Conservation (phyloP, 495 filamentous ascomycete genomes). For the Penicillium silybi region DNA sequence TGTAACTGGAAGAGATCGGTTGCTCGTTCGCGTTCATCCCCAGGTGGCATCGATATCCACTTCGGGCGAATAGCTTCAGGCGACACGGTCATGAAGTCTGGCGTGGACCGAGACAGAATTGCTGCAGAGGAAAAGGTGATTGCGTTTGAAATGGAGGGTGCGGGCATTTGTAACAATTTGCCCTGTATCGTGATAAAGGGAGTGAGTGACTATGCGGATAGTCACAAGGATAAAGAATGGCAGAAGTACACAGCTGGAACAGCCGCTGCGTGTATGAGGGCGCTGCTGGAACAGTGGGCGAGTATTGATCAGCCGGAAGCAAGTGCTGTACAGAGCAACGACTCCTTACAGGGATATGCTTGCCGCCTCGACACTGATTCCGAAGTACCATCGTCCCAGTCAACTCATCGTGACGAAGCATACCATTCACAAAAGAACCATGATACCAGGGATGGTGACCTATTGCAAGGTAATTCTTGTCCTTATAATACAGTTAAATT, state of each 20-base stretch:
- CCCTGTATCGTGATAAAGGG: slow-evolving; percentile 36
- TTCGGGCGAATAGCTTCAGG: slow-evolving; percentile 19
- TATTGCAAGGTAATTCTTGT: too few relatives aligned
- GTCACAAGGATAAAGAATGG: slow-evolving; percentile 38
- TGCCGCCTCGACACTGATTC: too few relatives aligned
- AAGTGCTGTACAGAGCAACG: too few relatives aligned
- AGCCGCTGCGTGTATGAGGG: slow-evolving; percentile 15
- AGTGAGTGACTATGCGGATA: slow-evolving; percentile 37
- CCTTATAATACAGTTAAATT: too few relatives aligned
- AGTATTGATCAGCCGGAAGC: too few relatives aligned
- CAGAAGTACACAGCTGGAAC: slow-evolving; percentile 30
- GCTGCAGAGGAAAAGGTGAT: slow-evolving; percentile 15
- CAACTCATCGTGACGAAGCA: too few relatives aligned
- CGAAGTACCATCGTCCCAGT: too few relatives aligned
- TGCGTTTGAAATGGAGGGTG: slow-evolving; percentile 12
- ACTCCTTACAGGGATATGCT: too few relatives aligned
- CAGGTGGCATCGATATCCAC: not conserved
- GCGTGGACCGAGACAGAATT: slow-evolving; percentile 16
- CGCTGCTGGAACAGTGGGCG: slow-evolving; percentile 4
- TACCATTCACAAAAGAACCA: too few relatives aligned
- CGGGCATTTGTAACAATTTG: slow-evolving; percentile 24
- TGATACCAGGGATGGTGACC: too few relatives aligned
- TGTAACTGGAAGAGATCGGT: not conserved
- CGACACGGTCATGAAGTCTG: slow-evolving; percentile 29
- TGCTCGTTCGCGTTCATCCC: not conserved